These are phyloP conservation scores for Tremellales sp. DNA, from an alignment of 1,284 basidiomycete genomes.

Conservation along the genomic window DNA sequence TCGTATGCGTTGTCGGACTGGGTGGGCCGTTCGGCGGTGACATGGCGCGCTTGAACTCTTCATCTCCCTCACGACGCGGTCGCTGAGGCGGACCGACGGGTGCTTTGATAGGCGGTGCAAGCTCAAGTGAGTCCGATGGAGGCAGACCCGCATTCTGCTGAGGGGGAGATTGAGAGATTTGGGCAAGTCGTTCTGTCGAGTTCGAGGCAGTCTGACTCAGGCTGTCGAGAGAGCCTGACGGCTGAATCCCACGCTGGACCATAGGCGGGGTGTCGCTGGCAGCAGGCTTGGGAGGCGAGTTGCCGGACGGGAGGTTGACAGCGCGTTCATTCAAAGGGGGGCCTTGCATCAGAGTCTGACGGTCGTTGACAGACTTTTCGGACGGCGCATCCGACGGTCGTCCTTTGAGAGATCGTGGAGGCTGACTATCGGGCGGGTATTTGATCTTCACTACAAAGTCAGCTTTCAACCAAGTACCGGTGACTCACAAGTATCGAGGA, in stretches of 20 bases:
- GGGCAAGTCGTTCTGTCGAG: constrained; percentile 14
- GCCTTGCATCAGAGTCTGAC: background rate
- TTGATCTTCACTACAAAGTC: constrained; percentile 70
- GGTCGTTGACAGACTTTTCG: background rate
- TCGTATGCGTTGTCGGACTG: constrained; percentile 45
- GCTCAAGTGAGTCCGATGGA: background rate
- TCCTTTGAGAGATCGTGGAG: constrained; percentile 19
- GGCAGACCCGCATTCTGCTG: background rate
- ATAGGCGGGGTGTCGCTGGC: too few species aligned
- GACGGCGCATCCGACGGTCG: constrained; percentile 6
- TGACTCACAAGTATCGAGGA: constrained; percentile 83
- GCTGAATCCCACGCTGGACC: constrained; percentile 10
- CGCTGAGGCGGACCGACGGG: constrained; percentile 56
- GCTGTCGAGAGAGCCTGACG: constrained; percentile 32
- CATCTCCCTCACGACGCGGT: constrained; percentile 65
- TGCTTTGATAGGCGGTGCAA: background rate
- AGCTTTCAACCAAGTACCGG: background rate
- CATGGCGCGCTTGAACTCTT: constrained; percentile 48
- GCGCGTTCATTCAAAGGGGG: background rate
- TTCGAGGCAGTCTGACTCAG: constrained; percentile 25
- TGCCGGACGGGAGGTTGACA: constrained; percentile 1
- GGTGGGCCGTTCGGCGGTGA: constrained; percentile 46
- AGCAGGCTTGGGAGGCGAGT: constrained; percentile 1
- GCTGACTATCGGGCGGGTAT: constrained; percentile 61
- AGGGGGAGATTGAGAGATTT: background rate